A percentile compares a stretch with the other conserved stretches of the same genome.
These are phyloP conservation scores for Sugiyamaella novakii DNA, from an alignment of 1,139 yeast species.

Conservation along the genomic window DNA sequence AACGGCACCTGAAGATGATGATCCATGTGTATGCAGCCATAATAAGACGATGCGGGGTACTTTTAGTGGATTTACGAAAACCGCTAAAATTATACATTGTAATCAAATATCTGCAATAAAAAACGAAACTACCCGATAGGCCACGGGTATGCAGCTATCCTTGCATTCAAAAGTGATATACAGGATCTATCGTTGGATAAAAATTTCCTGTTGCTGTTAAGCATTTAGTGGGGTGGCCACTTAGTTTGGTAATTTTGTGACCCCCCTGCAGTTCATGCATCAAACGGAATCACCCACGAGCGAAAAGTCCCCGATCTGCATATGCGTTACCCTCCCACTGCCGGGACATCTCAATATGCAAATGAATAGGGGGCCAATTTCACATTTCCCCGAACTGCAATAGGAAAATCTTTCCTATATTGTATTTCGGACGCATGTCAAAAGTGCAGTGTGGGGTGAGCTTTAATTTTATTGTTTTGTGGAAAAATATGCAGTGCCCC, in stretches of 20 bases:
- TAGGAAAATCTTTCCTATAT: neutral
- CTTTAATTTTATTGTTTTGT: neutral
- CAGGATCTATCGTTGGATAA: too few species aligned
- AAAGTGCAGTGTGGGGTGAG: slow-evolving; percentile 11
- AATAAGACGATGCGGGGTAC: slow-evolving; percentile 15
- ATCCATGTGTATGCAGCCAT: neutral
- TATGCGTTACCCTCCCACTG: slow-evolving; percentile 3
- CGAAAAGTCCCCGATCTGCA: slow-evolving; percentile 4
- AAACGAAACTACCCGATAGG: neutral
- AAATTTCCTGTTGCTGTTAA: too few species aligned
- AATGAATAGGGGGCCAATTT: slow-evolving; percentile 9
- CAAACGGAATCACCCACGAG: neutral
- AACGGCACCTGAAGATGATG: slow-evolving; percentile 15
- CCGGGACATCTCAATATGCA: slow-evolving; percentile 11
- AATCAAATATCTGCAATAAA: too few species aligned
- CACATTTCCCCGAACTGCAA: slow-evolving; percentile 15
- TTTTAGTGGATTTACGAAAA: neutral
- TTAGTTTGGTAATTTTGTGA: too few species aligned
- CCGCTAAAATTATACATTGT: neutral
- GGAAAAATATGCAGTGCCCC: slow-evolving; percentile 9
- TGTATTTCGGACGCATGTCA: slow-evolving; percentile 7
- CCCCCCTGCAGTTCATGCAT: too few species aligned
- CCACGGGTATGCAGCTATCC: neutral
- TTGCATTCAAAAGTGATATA: too few species aligned
- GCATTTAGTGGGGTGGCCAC: too few species aligned